Evolutionary conservation across 2,329 filamentous ascomycete species (phyloP), one percentile per base, ranked within the genome.

Genomic region (Bipolaris zeicola): DNA sequence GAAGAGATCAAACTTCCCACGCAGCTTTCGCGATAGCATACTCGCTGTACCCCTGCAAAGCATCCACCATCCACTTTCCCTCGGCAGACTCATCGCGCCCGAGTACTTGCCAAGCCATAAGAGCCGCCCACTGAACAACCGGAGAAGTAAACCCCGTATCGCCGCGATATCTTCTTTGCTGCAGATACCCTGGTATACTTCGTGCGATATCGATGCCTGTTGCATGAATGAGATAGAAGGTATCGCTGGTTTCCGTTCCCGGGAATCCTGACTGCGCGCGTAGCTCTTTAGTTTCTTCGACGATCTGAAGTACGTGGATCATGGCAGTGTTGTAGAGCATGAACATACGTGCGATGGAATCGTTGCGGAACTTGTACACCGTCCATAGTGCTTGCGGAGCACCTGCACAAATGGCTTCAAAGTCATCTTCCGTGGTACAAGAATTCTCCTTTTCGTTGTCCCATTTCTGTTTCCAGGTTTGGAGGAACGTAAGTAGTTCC

Each of bases 291-390:
- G 68, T 58, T 2, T 63, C 63, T 3, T 57, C 47, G 26, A 70
- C 57, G n/a, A 71, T 51, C 14, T 53, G 48, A 6, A 71, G 56
- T 16, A 72, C 60, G 36, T 66, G 52, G n/a, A 72, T 67, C 7
- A 70, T 53, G n/a, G 65, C 57, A 13, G 64, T 67, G 44, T 69
- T 68, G 51, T 72, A 72, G 5, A 73, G 52, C 67, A 72, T 70
- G 18, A 66, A 50, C 55, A 64, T 65, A 6, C 55, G 63, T 1
- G 65, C 50, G 3, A 60, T 42, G 5, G 55, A 49, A 0, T 45
- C 50, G 34, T 47, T 50, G 20, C n/a, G 26, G 28, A 64, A 58
- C 4, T 44, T 37, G 36, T 61, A 61, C 1, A 57, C 36, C 5
- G 42, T 60, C 1, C 43, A 31, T 2, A 52, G 28, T 13, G 18